Base-by-base conservation (phyloP, 768 basidiomycete genomes). In the Leccinum aurantiacum region DNA sequence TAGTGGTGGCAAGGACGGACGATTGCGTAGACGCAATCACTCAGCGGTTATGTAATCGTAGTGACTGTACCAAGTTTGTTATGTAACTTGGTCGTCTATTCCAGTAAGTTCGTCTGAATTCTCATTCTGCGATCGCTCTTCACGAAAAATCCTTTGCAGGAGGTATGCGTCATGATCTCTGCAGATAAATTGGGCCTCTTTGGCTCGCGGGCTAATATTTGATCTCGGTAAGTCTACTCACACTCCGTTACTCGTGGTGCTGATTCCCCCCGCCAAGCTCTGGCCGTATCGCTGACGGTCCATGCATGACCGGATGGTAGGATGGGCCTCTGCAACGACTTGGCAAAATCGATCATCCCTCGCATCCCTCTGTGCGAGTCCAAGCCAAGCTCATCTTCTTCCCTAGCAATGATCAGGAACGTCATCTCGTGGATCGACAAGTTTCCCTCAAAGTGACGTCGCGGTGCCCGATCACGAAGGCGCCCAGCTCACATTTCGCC, bases 401-500 rank as follows among this genome's bases (percentile, higher is more conserved):
- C 41, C 2, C 15, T 41, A 70, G 72, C 65, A 2, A 54, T 62
- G 27, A n/a, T 63, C 17, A 70, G 70, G 8, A 56, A 65, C 27
- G 22, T 65, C 29, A n/a, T 67, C 47, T 62, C 72, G 48, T 71
- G 67, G 69, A 51, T 69, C 5, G 72, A 74, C 67, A 75, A 60
- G 61, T 56, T 61, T 33, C 71, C 71, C 0, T 67, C 7, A 61
- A 58, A 37, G 71, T 73, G 61, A 64, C 37, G 6, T 61, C 64
- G 6, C 67, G 71, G 37, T 67, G 73, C 46, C 60, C 62, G 17
- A 44, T 65, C 17, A 75, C 69, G n/a, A 75, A 74, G 53, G 73
- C 73, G 4, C 62, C 73, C 4, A 75, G 71, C 38, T 73, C 71
- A 33, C 65, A 56, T 10, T 69, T 67, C 14, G 58, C 61, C 1